These are phyloP conservation scores for Pezizomycotina sp. DNA, from an alignment of 2,329 filamentous ascomycete species.

Conservation along the genomic window DNA sequence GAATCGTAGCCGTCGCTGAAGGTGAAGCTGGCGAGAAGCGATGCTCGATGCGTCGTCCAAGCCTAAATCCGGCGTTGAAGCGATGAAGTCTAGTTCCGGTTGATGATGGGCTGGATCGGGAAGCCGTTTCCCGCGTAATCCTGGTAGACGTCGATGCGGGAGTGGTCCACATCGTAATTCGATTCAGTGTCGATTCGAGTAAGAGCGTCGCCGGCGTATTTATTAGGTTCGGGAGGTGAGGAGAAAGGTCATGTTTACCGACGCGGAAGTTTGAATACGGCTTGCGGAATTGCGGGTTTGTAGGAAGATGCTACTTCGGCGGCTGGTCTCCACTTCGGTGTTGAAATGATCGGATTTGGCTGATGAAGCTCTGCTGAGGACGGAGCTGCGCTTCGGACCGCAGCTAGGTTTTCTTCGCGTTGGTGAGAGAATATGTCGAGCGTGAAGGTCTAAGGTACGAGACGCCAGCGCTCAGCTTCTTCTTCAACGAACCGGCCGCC, in stretches of 20 bases:
- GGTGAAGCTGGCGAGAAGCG: no score
- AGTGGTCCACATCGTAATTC: not conserved
- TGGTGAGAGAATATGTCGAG: constrained; percentile 7
- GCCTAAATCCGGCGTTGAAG: no score
- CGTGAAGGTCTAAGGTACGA: constrained; percentile 8
- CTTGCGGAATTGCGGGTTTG: constrained; percentile 17
- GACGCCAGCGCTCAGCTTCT: constrained; percentile 9
- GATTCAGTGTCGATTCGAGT: constrained; percentile 6
- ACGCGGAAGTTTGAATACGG: constrained; percentile 15
- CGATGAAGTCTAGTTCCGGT: no score
- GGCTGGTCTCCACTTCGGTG: constrained; percentile 8
- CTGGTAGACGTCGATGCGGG: constrained; percentile 3
- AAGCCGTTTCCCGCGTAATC: constrained; percentile 14
- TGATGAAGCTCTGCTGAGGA: no score
- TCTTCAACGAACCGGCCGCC: constrained; percentile 8
- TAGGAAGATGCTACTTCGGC: constrained; percentile 8
- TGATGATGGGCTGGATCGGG: no score
- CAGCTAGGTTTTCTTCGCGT: constrained; percentile 11
- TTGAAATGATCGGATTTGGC: constrained; percentile 7
- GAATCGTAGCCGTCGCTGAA: constrained; percentile 14
- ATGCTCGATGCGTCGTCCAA: no score
- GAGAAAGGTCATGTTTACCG: constrained; percentile 8
- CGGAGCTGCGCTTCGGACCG: constrained; percentile 6
- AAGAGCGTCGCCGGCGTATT: constrained; percentile 12
- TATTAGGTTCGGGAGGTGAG: constrained; percentile 7